A percentile compares a stretch with the other conserved stretches of the same genome.
phyloP scores from a whole-genome alignment of 2,329 filamentous ascomycete genomes.

The Talaromyces sp. region DNA sequence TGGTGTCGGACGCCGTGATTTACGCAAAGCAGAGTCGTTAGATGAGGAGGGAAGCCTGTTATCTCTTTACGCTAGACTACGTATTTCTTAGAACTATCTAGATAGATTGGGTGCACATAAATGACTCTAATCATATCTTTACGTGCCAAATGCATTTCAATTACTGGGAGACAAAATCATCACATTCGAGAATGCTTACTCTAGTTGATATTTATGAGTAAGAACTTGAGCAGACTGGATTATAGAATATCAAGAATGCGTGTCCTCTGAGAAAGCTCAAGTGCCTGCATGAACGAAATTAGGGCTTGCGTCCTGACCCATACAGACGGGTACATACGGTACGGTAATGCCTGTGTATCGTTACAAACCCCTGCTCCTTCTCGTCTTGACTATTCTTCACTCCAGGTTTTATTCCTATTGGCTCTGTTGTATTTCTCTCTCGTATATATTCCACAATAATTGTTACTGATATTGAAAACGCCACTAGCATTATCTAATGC shows the following conservation, averaged over 20 bases:
- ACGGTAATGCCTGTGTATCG: conserved; percentile 4
- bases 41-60: neutral
- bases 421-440: neutral
- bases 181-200: neutral
- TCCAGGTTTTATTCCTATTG: too few species aligned
- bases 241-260: neutral
- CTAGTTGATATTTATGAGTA: neutral
- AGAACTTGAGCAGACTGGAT: neutral
- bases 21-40: neutral
- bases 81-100: neutral
- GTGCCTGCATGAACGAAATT: neutral
- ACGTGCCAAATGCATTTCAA: neutral
- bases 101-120: neutral
- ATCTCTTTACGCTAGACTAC: neutral
- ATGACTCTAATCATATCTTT: neutral
- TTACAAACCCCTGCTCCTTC: neutral
- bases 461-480: neutral
- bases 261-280: neutral
- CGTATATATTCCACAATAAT: neutral
- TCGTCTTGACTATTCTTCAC: too few species aligned
- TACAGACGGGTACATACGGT: neutral
- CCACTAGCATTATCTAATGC: neutral
- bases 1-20: neutral
- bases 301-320: neutral
- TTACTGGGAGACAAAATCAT: neutral